Conservation (phyloP, 1,284 basidiomycete species). For the Sphaerobolus stellatus region DNA sequence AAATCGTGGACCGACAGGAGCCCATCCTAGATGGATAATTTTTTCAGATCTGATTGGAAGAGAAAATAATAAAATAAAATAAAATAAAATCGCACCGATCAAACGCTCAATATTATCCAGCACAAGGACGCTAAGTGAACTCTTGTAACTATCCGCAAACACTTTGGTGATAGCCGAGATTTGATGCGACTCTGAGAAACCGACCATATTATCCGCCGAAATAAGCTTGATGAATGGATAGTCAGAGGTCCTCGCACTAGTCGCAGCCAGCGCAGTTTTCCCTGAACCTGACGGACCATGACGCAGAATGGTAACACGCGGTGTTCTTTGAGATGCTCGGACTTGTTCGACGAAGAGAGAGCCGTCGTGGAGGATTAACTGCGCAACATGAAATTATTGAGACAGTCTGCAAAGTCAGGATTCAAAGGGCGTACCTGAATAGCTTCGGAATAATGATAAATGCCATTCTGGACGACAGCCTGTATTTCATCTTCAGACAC, state of each 20-base stretch:
- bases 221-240: constrained; percentile 99
- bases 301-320: constrained; percentile 87
- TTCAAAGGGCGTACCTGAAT: constrained; percentile 64
- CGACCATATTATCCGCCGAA: constrained; percentile 96
- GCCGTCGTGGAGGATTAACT: constrained; percentile 91
- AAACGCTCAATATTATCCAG: constrained; percentile 94
- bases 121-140: constrained; percentile 93
- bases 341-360: constrained; percentile 95
- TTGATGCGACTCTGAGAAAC: constrained; percentile 89
- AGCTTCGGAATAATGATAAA: constrained; percentile 82
- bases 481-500: constrained; percentile 96
- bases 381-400: constrained; percentile 16
- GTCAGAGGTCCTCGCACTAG: constrained; percentile 88
- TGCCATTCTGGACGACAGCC: constrained; percentile 94
- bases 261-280: constrained; percentile 94
- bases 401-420: not conserved
- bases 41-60: constrained; percentile 4
- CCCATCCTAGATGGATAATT: constrained; percentile 69
- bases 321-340: constrained; percentile 84
- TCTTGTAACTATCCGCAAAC: constrained; percentile 97
- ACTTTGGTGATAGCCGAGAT: constrained; percentile 91
- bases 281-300: constrained; percentile 91
- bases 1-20: constrained; percentile 96
- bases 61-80: too few species aligned
- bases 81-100: constrained; percentile 59